These are phyloP conservation scores for Blumeria hordei DNA, from an alignment of 2,329 filamentous ascomycete species.

Conservation along the genomic window DNA sequence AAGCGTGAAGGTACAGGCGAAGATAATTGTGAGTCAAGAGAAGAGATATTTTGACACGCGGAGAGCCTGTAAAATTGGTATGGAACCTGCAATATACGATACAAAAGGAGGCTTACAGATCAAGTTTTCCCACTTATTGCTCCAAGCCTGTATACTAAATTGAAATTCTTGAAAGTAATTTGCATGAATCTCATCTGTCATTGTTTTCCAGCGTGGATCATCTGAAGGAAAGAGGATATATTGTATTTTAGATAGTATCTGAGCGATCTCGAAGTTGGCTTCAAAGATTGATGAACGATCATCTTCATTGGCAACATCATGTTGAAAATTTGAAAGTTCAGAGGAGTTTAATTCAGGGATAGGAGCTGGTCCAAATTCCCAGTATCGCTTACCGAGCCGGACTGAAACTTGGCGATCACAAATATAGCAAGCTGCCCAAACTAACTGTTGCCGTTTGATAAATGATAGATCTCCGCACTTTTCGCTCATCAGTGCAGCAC, in stretches of 20 bases:
- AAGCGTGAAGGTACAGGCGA: constrained; percentile 49
- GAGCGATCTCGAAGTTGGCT: constrained; percentile 44
- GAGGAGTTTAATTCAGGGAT: constrained; percentile 24
- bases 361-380: constrained; percentile 48
- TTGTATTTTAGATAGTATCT: constrained; percentile 50
- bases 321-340: constrained; percentile 31
- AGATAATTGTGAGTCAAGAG: constrained; percentile 50
- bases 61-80: constrained; percentile 22
- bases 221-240: constrained; percentile 51
- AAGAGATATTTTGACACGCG: constrained; percentile 40
- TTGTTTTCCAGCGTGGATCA: constrained; percentile 42
- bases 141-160: constrained; percentile 43
- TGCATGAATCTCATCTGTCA: constrained; percentile 47
- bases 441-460: constrained; percentile 37
- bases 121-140: constrained; percentile 41
- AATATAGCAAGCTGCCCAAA: constrained; percentile 43
- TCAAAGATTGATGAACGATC: constrained; percentile 46
- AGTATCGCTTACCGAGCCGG: constrained; percentile 46
- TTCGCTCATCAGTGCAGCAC: constrained; percentile 39
- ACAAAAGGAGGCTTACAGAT: constrained; percentile 23
- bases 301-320: constrained; percentile 31
- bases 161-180: constrained; percentile 55
- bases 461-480: constrained; percentile 31
- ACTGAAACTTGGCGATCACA: constrained; percentile 43
- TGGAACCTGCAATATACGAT: neutral